These are phyloP conservation scores for Microthlaspi erraticum DNA, from an alignment of 345 rosid species.

Conservation along the genomic window DNA sequence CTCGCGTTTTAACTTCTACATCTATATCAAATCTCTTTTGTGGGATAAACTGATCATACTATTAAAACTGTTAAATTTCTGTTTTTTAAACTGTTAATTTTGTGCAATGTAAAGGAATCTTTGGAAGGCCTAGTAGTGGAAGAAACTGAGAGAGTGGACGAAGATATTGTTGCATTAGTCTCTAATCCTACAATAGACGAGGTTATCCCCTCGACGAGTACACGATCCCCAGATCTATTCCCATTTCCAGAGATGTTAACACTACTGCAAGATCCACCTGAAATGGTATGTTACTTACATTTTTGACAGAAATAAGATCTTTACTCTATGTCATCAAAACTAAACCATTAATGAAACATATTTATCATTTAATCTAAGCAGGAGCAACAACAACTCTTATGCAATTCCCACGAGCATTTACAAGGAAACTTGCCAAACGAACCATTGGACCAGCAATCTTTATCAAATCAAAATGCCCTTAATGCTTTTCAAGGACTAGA, in stretches of 20 bases:
- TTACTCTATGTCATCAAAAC: not conserved
- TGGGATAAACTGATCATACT: too few species aligned
- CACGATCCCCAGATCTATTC: not conserved
- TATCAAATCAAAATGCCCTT: not conserved
- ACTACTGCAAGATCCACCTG: conserved; percentile 1
- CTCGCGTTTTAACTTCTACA: not conserved
- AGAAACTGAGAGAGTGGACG: conserved; percentile 6
- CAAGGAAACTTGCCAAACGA: not conserved
- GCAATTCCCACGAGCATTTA: not conserved
- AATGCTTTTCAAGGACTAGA: conserved; percentile 8
- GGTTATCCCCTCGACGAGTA: not conserved
- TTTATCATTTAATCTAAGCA: not conserved
- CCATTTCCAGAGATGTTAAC: conserved; percentile 22
- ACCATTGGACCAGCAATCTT: not conserved
- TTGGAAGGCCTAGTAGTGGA: not conserved
- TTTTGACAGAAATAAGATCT: not conserved
- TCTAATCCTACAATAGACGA: not conserved
- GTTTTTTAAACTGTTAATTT: not conserved
- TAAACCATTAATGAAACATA: not conserved
- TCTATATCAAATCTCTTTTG: too few species aligned
- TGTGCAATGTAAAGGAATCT: conserved; percentile 9
- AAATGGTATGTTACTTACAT: conserved; percentile 15
- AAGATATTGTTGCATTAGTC: not conserved
- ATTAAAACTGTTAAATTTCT: too few species aligned
- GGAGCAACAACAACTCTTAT: conserved; percentile 8